A percentile compares a stretch with the other conserved stretches of the same genome.
Conservation (phyloP, 2,329 filamentous ascomycete genomes). For the Cladosporium sphaerospermum region DNA sequence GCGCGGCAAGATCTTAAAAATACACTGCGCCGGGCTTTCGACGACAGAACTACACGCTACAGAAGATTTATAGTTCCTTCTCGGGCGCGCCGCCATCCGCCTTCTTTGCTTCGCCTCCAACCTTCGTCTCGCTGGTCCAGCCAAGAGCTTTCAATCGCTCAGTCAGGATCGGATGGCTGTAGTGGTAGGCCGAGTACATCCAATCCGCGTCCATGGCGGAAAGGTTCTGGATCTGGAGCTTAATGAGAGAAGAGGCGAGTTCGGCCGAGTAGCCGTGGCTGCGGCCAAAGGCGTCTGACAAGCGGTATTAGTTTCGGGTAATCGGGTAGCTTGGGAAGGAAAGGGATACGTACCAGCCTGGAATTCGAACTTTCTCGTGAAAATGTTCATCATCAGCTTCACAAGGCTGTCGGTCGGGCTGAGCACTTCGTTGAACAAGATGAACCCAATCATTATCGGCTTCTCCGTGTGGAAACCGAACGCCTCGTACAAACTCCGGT, state of each 20-base stretch:
- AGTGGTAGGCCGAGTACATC: conserved; percentile 98
- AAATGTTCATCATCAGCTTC: conserved; percentile 91
- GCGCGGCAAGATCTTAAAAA: too few relatives aligned
- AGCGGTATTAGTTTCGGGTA: conserved; percentile 14
- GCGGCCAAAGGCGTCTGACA: conserved; percentile 70
- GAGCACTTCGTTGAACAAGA: conserved; percentile 95
- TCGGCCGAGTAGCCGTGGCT: conserved; percentile 77
- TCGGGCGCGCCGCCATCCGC: conserved; percentile 12
- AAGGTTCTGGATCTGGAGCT: conserved; percentile 96
- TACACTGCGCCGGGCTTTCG: too few relatives aligned
- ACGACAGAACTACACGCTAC: too few relatives aligned
- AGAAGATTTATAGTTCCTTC: conserved; percentile 15
- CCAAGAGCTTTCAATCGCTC: conserved; percentile 87
- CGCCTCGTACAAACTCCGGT: conserved; percentile 78
- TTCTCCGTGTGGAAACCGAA: conserved; percentile 81
- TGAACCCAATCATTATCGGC: conserved; percentile 94
- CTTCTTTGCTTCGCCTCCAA: conserved; percentile 38
- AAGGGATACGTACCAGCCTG: conserved; percentile 62
- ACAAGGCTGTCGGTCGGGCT: conserved; percentile 90
- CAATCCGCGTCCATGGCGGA: conserved; percentile 98
- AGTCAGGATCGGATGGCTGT: conserved; percentile 91
- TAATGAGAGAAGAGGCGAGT: conserved; percentile 82
- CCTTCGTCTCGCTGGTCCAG: conserved; percentile 66
- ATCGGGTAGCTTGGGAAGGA: conserved; percentile 7
- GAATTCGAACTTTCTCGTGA: conserved; percentile 93